Percentiles rank a stretch among this genome's conserved stretches.
These are phyloP conservation scores for Phytopythium ostracodes DNA, from an alignment of 352 stramenopile genomes.

Conservation along the genomic window DNA sequence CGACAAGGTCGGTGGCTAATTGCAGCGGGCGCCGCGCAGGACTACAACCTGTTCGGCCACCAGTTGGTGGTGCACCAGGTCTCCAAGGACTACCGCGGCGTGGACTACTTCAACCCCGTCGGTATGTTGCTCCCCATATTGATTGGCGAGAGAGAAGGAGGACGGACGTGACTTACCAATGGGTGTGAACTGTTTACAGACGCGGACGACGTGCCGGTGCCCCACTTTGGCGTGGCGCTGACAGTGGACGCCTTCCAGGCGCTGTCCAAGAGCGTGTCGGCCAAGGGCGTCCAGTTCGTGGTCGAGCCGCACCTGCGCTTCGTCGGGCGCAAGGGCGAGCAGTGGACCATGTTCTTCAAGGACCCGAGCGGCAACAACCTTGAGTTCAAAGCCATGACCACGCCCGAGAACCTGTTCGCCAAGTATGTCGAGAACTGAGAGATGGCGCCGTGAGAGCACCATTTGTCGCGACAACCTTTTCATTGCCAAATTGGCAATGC, in stretches of 20 bases:
- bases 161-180: neutral
- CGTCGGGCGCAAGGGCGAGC: conserved; percentile 92
- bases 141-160: neutral
- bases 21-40: conserved; percentile 52
- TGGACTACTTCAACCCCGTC: conserved; percentile 96
- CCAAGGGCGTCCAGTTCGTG: conserved; percentile 89
- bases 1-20: neutral
- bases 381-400: conserved; percentile 99
- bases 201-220: conserved; percentile 96
- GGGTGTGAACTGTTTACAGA: conserved; percentile 38
- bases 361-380: conserved; percentile 96
- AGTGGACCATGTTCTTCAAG: conserved; percentile 99
- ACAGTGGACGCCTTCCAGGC: conserved; percentile 92
- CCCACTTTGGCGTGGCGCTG: conserved; percentile 93
- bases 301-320: conserved; percentile 96
- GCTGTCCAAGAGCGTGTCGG: conserved; percentile 80
- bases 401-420: conserved; percentile 96
- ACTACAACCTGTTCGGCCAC: conserved; percentile 89
- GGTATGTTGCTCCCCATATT: conserved; percentile 27
- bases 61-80: conserved; percentile 91
- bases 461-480: neutral
- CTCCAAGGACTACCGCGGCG: conserved; percentile 87
- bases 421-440: conserved; percentile 91
- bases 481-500: too few relatives aligned
- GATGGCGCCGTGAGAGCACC: neutral